Percentiles rank a stretch among this genome's conserved stretches.
Evolutionary conservation across 1,284 basidiomycete species (phyloP).

Genomic region (Coniferiporia sulphurascens): DNA sequence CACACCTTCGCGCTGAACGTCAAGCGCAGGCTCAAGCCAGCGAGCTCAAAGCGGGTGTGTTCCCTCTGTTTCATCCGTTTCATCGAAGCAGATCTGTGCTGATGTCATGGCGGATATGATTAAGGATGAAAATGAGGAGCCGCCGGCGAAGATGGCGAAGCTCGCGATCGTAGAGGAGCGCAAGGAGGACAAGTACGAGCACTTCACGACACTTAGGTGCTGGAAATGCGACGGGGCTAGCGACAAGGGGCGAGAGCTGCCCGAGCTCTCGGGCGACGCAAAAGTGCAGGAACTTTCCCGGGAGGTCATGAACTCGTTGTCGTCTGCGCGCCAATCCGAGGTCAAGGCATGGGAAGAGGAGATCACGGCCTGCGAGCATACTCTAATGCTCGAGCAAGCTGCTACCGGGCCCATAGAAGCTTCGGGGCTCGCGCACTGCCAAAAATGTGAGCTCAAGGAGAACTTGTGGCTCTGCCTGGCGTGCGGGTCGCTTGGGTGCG

Average conservation of each 20-base stretch:
- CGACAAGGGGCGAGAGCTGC: conserved; percentile 46
- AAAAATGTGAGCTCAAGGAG: conserved; percentile 74
- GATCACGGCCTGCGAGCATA: conserved; percentile 84
- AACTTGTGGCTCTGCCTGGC: conserved; percentile 96
- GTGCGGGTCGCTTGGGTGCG: conserved; percentile 94
- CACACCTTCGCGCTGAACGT: conserved; percentile 84
- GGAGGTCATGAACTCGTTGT: conserved; percentile 79
- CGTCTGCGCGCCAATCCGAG: conserved; percentile 88
- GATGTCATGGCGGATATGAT: background rate
- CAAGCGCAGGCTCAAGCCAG: conserved; percentile 66
- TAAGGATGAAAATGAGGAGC: conserved; percentile 56
- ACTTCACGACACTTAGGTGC: conserved; percentile 65
- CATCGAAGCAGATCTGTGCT: conserved; percentile 1
- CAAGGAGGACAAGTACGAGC: conserved; percentile 88
- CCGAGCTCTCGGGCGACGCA: conserved; percentile 31
- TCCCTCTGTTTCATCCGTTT: background rate
- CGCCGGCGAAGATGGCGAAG: conserved; percentile 83
- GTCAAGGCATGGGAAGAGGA: conserved; percentile 99
- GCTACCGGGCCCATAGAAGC: conserved; percentile 47
- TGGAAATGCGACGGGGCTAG: conserved; percentile 59
- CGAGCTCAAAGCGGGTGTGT: conserved; percentile 59
- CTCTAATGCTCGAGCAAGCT: conserved; percentile 71
- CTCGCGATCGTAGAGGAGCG: conserved; percentile 82
- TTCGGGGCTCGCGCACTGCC: conserved; percentile 70
- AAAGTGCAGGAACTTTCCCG: conserved; percentile 50